These are phyloP conservation scores for Tetrapisispora arboricola DNA, from an alignment of 805 yeast species.

Conservation along the genomic window DNA sequence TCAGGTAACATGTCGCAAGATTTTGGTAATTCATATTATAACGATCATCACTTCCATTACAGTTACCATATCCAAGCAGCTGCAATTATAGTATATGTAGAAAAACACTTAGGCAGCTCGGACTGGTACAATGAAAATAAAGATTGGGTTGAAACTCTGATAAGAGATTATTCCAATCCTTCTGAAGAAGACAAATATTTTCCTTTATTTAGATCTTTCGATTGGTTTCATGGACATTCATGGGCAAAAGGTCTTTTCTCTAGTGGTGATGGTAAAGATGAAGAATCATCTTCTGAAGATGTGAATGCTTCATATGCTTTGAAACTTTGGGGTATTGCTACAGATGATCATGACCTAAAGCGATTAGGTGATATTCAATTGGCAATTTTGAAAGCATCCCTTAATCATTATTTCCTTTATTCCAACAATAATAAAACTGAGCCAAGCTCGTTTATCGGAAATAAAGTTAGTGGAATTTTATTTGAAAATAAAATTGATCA, in stretches of 20 bases:
- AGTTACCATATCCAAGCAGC: constrained; percentile 81
- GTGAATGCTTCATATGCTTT: constrained; percentile 61
- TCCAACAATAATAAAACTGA: constrained; percentile 43
- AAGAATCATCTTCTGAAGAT: constrained; percentile 68
- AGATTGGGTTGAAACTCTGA: constrained; percentile 45
- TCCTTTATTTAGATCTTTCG: constrained; percentile 60
- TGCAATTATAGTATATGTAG: constrained; percentile 63
- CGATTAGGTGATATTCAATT: constrained; percentile 49
- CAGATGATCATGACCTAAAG: constrained; percentile 43
- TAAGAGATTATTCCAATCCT: constrained; percentile 64
- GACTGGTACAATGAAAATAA: constrained; percentile 41
- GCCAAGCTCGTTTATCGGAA: constrained; percentile 45
- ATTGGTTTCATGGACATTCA: constrained; percentile 71
- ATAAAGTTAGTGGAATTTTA: constrained; percentile 63
- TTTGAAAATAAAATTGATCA: constrained; percentile 67
- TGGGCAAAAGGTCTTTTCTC: constrained; percentile 68
- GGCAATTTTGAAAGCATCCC: constrained; percentile 44
- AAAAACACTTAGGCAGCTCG: constrained; percentile 15
- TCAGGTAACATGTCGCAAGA: constrained; percentile 37
- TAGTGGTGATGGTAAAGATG: constrained; percentile 67
- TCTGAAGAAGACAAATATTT: constrained; percentile 42
- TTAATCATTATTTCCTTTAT: constrained; percentile 47
- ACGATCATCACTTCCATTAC: constrained; percentile 83
- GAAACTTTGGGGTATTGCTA: constrained; percentile 52
- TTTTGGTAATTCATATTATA: constrained; percentile 68